phyloP scores from a whole-genome alignment of 2,329 filamentous ascomycete genomes.

The Talaromyces sp. region DNA sequence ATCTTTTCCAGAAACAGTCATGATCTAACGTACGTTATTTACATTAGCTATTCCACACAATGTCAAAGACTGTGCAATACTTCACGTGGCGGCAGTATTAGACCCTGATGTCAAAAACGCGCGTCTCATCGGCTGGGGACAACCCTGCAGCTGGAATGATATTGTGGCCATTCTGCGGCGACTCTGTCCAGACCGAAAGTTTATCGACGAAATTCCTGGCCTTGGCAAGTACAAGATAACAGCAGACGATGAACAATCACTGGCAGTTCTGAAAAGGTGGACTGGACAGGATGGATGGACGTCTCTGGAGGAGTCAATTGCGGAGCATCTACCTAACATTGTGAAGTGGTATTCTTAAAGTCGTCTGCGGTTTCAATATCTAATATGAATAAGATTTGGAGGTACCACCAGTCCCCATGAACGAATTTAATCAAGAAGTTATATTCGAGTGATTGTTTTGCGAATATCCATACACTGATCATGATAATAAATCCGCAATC shows the following conservation, averaged over 20 bases:
- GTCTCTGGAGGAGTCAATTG: conserved; percentile 2
- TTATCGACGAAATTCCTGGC: conserved; percentile 9
- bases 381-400: not conserved
- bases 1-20: not conserved
- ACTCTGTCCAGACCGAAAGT: conserved; percentile 6
- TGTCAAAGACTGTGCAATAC: conserved; percentile 12
- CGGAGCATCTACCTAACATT: not conserved
- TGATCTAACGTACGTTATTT: not conserved
- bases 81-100: conserved; percentile 12
- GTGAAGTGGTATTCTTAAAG: not conserved
- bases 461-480: not conserved
- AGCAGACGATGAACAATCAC: conserved; percentile 3
- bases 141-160: conserved; percentile 14
- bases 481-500: not conserved
- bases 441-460: not conserved
- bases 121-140: conserved; percentile 6
- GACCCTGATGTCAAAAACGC: conserved; percentile 8
- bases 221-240: conserved; percentile 3
- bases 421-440: not conserved
- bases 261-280: conserved; percentile 11
- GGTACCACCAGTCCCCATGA: too few relatives aligned
- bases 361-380: not conserved
- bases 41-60: conserved; percentile 1
- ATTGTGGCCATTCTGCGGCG: conserved; percentile 12
- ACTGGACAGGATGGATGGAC: conserved; percentile 12